Percentiles rank a stretch among this genome's conserved stretches.
phyloP scores from a whole-genome alignment of 306 rosid species.

The Acacia melanoxylon region DNA sequence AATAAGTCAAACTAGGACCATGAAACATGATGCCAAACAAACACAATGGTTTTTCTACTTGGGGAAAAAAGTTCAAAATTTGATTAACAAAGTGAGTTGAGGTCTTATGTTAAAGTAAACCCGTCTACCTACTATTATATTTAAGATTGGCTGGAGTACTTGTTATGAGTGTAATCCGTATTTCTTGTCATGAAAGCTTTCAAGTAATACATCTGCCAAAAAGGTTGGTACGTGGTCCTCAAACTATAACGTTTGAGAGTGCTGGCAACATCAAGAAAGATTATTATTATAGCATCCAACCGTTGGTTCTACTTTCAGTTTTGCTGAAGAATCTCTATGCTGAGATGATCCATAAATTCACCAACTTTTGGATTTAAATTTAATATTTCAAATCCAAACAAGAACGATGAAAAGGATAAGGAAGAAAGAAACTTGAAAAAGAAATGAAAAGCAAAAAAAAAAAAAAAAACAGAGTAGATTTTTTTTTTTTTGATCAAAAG shows the following conservation, averaged over 20 bases:
- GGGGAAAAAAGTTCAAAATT: too few relatives aligned
- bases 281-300: background rate
- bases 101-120: too few relatives aligned
- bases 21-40: too few relatives aligned
- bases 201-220: background rate
- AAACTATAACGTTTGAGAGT: background rate
- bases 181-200: background rate
- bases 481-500: too few relatives aligned
- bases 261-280: background rate
- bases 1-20: too few relatives aligned
- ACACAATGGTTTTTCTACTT: too few relatives aligned
- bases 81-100: too few relatives aligned
- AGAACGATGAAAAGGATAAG: background rate
- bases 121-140: too few relatives aligned
- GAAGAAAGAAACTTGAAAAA: background rate
- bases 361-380: background rate
- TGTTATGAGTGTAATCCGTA: background rate
- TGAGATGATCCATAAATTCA: background rate
- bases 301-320: background rate
- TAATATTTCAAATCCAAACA: background rate
- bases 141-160: too few relatives aligned
- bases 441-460: background rate
- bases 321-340: conserved; percentile 1
- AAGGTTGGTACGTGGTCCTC: background rate
- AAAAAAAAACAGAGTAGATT: too few relatives aligned